Percentiles rank a stretch among this genome's conserved stretches.
phyloP scores from a whole-genome alignment of 2,329 filamentous ascomycete species.

The Colletotrichum sansevieriae region DNA sequence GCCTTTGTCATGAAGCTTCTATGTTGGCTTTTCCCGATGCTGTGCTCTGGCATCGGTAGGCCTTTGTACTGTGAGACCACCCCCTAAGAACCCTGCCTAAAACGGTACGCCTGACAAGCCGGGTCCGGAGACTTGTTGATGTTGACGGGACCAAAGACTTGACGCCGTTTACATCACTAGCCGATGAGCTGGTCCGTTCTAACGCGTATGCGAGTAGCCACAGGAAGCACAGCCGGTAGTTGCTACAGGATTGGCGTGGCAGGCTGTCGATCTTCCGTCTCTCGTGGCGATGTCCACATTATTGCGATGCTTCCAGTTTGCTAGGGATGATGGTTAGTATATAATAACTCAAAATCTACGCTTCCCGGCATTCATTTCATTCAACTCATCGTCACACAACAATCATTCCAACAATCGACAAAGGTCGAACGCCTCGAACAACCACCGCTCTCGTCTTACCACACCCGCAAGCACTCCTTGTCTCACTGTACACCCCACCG shows the following conservation, averaged over 20 bases:
- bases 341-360: background rate
- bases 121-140: background rate
- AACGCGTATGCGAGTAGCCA: background rate
- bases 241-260: slow-evolving; percentile 4
- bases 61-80: slow-evolving; percentile 13
- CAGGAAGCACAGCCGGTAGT: background rate
- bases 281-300: slow-evolving; percentile 7
- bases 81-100: slow-evolving; percentile 6
- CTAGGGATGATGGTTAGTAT: background rate
- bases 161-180: slow-evolving; percentile 10
- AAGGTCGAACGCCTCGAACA: background rate
- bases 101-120: background rate
- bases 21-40: background rate
- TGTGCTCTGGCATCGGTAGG: slow-evolving; percentile 2
- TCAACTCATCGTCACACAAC: background rate
- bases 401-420: background rate
- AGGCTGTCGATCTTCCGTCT: slow-evolving; percentile 12
- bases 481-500: slow-evolving; percentile 11
- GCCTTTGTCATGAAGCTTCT: background rate
- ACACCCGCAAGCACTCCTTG: background rate
- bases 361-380: background rate
- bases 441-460: background rate
- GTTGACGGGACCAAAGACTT: background rate
- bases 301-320: background rate
- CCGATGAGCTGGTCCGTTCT: background rate